Evolutionary conservation across 2,329 filamentous ascomycete genomes (phyloP).

Genomic region (Hypoxylon sp.): DNA sequence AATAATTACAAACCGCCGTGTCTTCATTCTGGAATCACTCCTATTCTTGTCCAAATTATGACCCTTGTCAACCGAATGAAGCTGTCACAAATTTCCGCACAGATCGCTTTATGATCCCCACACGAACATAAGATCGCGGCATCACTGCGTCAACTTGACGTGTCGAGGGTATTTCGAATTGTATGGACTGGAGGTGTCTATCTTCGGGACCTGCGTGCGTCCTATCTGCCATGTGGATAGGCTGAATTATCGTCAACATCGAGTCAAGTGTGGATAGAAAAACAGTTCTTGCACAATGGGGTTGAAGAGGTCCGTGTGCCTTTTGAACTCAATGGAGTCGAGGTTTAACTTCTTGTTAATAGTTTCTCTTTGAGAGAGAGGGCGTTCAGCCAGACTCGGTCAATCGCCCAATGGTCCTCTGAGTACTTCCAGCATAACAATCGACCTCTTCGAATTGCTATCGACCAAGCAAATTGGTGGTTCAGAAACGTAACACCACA

Average conservation of each 20-base stretch:
- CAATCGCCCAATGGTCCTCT: conserved; percentile 45
- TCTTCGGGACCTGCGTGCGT: background rate
- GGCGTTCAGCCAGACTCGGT: conserved; percentile 32
- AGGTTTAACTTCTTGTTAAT: conserved; percentile 15
- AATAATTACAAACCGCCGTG: background rate
- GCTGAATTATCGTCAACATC: background rate
- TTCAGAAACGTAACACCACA: conserved; percentile 41
- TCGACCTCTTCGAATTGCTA: conserved; percentile 49
- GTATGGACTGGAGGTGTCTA: background rate
- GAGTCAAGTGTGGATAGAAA: background rate
- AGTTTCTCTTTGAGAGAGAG: conserved; percentile 44
- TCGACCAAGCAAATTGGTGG: conserved; percentile 48
- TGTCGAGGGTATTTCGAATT: background rate
- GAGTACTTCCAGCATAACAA: conserved; percentile 45
- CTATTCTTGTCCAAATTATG: background rate
- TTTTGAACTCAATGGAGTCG: background rate
- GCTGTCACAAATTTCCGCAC: background rate
- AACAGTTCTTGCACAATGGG: conserved; percentile 22
- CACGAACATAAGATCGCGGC: background rate
- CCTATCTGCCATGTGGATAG: background rate
- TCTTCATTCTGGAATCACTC: background rate
- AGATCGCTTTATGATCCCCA: conserved; percentile 1
- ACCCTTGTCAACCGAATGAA: background rate
- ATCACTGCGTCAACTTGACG: background rate
- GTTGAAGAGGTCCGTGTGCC: conserved; percentile 27